Conservation (phyloP, 176 grass and related monocot genomes). For the Oryza nivara region DNA sequence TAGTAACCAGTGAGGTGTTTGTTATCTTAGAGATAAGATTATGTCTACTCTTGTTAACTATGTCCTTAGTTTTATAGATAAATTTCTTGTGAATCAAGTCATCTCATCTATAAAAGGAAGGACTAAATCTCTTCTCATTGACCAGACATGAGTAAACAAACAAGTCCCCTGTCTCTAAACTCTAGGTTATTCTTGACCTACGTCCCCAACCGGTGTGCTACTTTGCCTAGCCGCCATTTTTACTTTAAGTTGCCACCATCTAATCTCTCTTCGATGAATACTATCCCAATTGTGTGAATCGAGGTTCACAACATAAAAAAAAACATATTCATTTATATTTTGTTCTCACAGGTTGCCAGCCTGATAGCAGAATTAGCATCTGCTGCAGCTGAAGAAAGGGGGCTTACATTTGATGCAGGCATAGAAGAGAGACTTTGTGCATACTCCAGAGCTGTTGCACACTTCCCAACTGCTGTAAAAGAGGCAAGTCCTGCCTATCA, state of each 20-base stretch:
- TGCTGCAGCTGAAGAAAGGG: conserved; percentile 63
- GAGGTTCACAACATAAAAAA: background rate
- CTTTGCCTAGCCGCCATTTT: background rate
- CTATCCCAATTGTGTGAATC: background rate
- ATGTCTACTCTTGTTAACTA: background rate
- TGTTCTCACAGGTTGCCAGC: conserved; percentile 60
- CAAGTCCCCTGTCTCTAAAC: background rate
- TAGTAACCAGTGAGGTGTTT: no score
- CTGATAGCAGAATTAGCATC: conserved; percentile 74
- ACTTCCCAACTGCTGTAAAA: conserved; percentile 95
- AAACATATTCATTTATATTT: background rate
- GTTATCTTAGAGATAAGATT: background rate
- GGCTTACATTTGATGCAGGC: conserved; percentile 67
- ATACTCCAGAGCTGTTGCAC: conserved; percentile 80
- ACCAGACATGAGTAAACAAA: background rate
- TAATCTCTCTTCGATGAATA: background rate
- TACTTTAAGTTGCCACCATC: background rate
- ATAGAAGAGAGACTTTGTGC: conserved; percentile 82
- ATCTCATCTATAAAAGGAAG: background rate
- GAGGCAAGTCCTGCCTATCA: conserved; percentile 56
- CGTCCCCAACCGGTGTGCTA: background rate
- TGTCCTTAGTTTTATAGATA: background rate
- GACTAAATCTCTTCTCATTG: background rate
- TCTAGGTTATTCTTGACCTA: background rate
- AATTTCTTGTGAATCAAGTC: background rate